Percentiles rank a stretch among this genome's conserved stretches.
Conservation (phyloP, 2,329 filamentous ascomycete species). For the Bipolaris bicolor region DNA sequence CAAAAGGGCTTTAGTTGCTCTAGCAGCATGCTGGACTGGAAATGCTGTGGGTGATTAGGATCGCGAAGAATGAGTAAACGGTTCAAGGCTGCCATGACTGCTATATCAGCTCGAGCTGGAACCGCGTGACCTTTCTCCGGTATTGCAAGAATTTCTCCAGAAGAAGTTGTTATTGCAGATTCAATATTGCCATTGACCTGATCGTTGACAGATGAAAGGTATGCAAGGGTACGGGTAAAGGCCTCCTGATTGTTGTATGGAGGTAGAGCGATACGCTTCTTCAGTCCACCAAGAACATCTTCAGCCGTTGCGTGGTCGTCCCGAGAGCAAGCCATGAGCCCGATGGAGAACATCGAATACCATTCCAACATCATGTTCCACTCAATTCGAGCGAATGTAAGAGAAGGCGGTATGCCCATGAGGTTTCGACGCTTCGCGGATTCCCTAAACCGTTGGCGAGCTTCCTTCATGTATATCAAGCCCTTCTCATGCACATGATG, state of each 20-base stretch:
- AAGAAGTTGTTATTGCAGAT: conserved; percentile 71
- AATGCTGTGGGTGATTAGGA: conserved; percentile 53
- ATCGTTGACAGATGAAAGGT: conserved; percentile 75
- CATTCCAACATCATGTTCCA: conserved; percentile 71
- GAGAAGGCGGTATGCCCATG: conserved; percentile 29
- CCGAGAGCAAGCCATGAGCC: conserved; percentile 71
- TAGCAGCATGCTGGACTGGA: conserved; percentile 65
- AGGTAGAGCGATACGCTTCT: conserved; percentile 48
- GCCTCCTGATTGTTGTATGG: conserved; percentile 48
- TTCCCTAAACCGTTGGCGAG: conserved; percentile 58
- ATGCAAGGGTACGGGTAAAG: conserved; percentile 65
- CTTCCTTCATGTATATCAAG: conserved; percentile 64
- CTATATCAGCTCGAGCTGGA: conserved; percentile 49
- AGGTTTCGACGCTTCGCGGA: conserved; percentile 28
- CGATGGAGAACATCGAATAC: conserved; percentile 73
- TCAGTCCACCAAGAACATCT: conserved; percentile 12
- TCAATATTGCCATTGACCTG: conserved; percentile 78
- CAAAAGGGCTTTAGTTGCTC: conserved; percentile 72
- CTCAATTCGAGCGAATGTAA: conserved; percentile 53
- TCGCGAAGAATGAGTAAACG: conserved; percentile 55
- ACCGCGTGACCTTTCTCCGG: conserved; percentile 32
- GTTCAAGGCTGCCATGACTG: conserved; percentile 57
- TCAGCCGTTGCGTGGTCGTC: conserved; percentile 67
- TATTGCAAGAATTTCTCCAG: conserved; percentile 65
- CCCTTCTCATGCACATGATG: conserved; percentile 62